These are phyloP conservation scores for Setaria italica DNA, from an alignment of 202 grass and related monocot species.

Conservation along the genomic window DNA sequence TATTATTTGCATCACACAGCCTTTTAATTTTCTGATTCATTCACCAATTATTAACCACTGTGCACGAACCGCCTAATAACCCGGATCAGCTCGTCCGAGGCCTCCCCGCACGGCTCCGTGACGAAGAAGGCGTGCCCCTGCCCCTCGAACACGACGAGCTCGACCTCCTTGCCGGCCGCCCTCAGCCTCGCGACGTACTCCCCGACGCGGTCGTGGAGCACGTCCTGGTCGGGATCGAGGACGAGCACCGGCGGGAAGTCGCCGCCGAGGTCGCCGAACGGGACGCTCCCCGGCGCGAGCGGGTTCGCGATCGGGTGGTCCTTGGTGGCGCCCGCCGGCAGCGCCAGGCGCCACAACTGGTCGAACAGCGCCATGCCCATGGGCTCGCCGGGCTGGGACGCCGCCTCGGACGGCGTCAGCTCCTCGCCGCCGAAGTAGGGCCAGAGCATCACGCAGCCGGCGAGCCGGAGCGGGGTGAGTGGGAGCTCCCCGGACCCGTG, in stretches of 20 bases:
- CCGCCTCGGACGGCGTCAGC: slow-evolving; percentile 36
- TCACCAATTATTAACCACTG: background rate
- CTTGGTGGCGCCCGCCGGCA: slow-evolving; percentile 35
- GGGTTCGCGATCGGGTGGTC: slow-evolving; percentile 53
- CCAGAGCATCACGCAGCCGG: slow-evolving; percentile 29
- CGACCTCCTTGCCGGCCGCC: background rate
- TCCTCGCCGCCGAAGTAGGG: slow-evolving; percentile 45
- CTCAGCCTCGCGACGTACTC: slow-evolving; percentile 40
- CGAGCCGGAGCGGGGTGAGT: slow-evolving; percentile 9
- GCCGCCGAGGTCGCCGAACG: background rate
- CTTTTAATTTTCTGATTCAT: background rate
- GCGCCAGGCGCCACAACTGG: slow-evolving; percentile 45
- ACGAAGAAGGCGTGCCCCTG: slow-evolving; percentile 49
- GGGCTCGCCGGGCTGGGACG: background rate
- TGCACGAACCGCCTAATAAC: slow-evolving; percentile 39
- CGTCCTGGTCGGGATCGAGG: slow-evolving; percentile 24
- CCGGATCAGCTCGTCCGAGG: background rate
- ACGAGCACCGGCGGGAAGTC: slow-evolving; percentile 39
- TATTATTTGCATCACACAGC: background rate
- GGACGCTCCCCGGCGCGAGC: slow-evolving; percentile 36
- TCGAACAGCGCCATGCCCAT: slow-evolving; percentile 24
- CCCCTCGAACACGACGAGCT: slow-evolving; percentile 40
- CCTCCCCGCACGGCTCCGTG: slow-evolving; percentile 11
- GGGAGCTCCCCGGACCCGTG: background rate
- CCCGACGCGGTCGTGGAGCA: slow-evolving; percentile 13